phyloP scores from a whole-genome alignment of 2,329 filamentous ascomycete species.

The Cryoendolithus antarcticus region DNA sequence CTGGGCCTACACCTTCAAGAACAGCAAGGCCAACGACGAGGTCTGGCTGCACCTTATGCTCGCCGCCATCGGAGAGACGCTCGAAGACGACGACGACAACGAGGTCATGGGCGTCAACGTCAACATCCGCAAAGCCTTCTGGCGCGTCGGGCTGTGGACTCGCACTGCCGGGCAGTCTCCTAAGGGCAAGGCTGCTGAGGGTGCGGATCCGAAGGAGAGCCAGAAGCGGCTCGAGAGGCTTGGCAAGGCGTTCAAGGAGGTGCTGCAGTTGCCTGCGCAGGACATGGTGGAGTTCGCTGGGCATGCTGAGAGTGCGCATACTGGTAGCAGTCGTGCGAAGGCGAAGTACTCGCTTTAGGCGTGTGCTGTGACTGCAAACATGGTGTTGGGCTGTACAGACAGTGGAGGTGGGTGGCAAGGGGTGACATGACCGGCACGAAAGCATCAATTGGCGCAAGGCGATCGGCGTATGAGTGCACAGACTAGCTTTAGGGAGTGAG shows the following conservation, averaged over 20 bases:
- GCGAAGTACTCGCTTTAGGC: conserved; percentile 75
- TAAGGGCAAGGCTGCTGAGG: conserved; percentile 49
- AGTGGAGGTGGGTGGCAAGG: too few relatives aligned
- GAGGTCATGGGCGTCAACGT: conserved; percentile 99
- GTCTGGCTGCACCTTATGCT: conserved; percentile 99
- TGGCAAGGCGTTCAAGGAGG: conserved; percentile 83
- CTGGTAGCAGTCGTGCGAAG: conserved; percentile 89
- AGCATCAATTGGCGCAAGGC: too few relatives aligned
- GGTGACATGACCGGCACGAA: too few relatives aligned
- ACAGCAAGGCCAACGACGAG: conserved; percentile 87
- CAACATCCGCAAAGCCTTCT: conserved; percentile 97
- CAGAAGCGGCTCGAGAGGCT: conserved; percentile 75
- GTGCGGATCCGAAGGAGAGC: conserved; percentile 53
- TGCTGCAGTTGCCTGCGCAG: conserved; percentile 62
- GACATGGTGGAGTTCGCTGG: conserved; percentile 91
- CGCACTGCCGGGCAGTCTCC: conserved; percentile 72
- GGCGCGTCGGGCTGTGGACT: conserved; percentile 95
- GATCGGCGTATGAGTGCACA: too few relatives aligned
- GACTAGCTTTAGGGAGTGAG: conserved; percentile 3
- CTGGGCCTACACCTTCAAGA: conserved; percentile 97
- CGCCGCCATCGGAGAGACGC: conserved; percentile 89
- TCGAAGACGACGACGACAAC: conserved; percentile 86
- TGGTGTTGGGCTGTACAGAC: neutral
- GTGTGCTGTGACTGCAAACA: neutral
- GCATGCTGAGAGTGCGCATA: conserved; percentile 86